Conservation (phyloP, 345 rosid species). For the Eutrema heterophyllum region DNA sequence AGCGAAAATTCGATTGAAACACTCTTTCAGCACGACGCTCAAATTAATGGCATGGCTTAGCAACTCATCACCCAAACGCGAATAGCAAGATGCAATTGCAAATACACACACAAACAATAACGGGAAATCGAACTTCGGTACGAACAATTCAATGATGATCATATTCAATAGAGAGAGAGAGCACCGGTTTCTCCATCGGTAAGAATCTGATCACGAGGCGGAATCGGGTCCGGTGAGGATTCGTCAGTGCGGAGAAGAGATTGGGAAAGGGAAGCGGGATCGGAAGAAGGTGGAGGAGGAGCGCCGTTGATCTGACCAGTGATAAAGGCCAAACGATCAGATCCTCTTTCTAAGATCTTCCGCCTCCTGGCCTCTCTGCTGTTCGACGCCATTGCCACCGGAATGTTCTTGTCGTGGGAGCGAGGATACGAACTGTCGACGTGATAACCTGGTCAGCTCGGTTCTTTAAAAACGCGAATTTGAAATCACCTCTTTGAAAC, state of each 20-base stretch:
- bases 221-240: conserved; percentile 25
- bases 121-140: neutral
- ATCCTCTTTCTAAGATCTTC: conserved; percentile 66
- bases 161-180: neutral
- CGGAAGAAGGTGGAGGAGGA: conserved; percentile 45
- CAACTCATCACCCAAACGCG: neutral
- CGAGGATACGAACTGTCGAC: neutral
- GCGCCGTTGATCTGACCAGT: conserved; percentile 51
- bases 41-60: neutral
- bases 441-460: neutral
- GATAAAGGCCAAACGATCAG: conserved; percentile 82
- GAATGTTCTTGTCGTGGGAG: neutral
- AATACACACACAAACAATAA: neutral
- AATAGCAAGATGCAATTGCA: neutral
- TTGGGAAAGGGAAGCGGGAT: conserved; percentile 18
- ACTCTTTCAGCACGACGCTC: neutral
- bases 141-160: neutral
- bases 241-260: conserved; percentile 12
- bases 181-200: conserved; percentile 33
- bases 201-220: conserved; percentile 16
- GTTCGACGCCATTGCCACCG: conserved; percentile 37
- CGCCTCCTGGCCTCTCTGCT: conserved; percentile 75
- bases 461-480: conserved; percentile 1
- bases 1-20: neutral
- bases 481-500: neutral